Evolutionary conservation across 306 rosid species (phyloP).

Genomic region (Cyclanthera cordifolia): DNA sequence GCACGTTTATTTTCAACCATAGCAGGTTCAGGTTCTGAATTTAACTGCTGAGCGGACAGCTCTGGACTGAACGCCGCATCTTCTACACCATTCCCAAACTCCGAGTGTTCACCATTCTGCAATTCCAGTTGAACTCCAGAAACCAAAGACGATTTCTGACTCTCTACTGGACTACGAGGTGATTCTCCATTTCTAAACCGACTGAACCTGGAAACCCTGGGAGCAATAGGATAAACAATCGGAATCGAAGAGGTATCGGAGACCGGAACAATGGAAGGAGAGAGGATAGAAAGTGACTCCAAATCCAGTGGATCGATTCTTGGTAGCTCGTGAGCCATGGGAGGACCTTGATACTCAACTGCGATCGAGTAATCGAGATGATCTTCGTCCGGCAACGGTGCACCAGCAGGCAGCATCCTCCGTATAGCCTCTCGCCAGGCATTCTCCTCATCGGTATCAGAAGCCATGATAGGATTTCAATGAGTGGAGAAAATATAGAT

Average conservation of each 20-base stretch:
- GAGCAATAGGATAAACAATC: slow-evolving; percentile 40
- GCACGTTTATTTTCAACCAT: slow-evolving; percentile 29
- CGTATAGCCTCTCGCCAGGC: slow-evolving; percentile 49
- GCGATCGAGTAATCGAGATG: slow-evolving; percentile 83
- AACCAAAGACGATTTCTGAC: slow-evolving; percentile 44
- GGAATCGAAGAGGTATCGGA: slow-evolving; percentile 40
- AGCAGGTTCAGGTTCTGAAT: slow-evolving; percentile 8
- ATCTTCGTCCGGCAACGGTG: slow-evolving; percentile 70
- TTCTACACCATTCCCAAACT: slow-evolving; percentile 26
- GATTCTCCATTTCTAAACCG: slow-evolving; percentile 35
- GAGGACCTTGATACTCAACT: slow-evolving; percentile 65
- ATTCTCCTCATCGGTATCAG: slow-evolving; percentile 37
- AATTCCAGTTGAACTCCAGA: slow-evolving; percentile 30
- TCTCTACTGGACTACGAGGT: slow-evolving; percentile 30
- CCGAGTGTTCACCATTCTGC: slow-evolving; percentile 26
- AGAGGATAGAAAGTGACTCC: slow-evolving; percentile 22
- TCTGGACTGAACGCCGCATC: slow-evolving; percentile 22
- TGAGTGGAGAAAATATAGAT: neutral
- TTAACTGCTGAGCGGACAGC: slow-evolving; percentile 20
- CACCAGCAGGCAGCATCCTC: slow-evolving; percentile 72
- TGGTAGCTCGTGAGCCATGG: slow-evolving; percentile 53
- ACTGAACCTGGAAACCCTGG: slow-evolving; percentile 30
- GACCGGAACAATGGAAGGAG: slow-evolving; percentile 28
- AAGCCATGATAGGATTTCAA: slow-evolving; percentile 34
- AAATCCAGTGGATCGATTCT: slow-evolving; percentile 54